Base-by-base conservation (phyloP, 371 early-diverging fungal species). In the Mortierella sp. region DNA sequence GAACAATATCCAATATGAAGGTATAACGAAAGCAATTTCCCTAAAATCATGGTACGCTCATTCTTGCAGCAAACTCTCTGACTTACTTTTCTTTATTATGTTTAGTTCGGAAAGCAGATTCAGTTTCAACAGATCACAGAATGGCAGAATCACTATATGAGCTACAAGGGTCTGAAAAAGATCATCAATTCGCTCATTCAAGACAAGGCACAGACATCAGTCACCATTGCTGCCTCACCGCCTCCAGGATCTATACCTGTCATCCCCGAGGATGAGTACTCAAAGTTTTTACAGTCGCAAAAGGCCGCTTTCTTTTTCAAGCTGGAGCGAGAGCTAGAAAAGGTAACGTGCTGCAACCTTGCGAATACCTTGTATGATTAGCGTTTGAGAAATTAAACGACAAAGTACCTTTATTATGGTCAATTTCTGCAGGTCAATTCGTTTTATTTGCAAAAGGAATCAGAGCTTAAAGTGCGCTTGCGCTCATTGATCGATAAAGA, bases 71-170 rank as follows among this genome's bases (percentile, higher is more conserved):
- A n/a, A n/a, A n/a, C n/a, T n/a, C n/a, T n/a, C n/a, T n/a, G n/a
- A n/a, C n/a, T n/a, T n/a, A n/a, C n/a, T n/a, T n/a, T n/a, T n/a
- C n/a, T n/a, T n/a, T n/a, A n/a, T n/a, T n/a, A n/a, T n/a, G n/a
- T 42, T 17, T 57, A 98, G 96, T 98, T 98, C 85, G 98, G 98
- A 85, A 98, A 98, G 86, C 95, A 94, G 85, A 96, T 98, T 70
- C 95, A 95, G 86, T 91, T 91, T 72, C 96, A 96, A 77, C 94
- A 93, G 76, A 89, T 92, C 67, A 88, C 94, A 60, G 97, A 97
- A 87, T 97, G 97, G 97, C 91, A 94, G 57, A 89, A 89, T 61
- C 95, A 96, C 81, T 96, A 96, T 79, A 88, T 98, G 86, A 96
- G 94, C 87, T 95, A 95, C 85, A 97, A 97, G 85, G 96, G 91